These are phyloP conservation scores for Irpex sp. DNA, from an alignment of 1,284 basidiomycete genomes.

Conservation along the genomic window DNA sequence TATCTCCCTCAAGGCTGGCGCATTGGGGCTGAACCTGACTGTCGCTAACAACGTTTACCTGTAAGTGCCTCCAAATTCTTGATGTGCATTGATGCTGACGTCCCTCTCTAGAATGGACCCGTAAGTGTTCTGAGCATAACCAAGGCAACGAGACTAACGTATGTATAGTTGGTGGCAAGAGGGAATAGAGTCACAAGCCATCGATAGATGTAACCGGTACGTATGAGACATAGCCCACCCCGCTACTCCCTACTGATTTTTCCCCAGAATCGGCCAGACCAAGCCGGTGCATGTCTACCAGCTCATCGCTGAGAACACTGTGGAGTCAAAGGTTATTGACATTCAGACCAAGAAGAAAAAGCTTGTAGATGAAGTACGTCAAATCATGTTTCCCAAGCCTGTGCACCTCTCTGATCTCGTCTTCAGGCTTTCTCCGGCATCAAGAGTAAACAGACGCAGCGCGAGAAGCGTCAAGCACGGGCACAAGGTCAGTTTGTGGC, in stretches of 20 bases:
- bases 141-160: conserved; percentile 9
- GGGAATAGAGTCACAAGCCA: conserved; percentile 83
- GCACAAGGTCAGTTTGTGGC: conserved; percentile 50
- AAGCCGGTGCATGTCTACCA: conserved; percentile 83
- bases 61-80: conserved; percentile 38
- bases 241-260: neutral
- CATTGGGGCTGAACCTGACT: conserved; percentile 83
- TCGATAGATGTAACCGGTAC: conserved; percentile 71
- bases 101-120: conserved; percentile 68
- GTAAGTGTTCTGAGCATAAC: conserved; percentile 37
- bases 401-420: conserved; percentile 3
- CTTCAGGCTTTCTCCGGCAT: conserved; percentile 73
- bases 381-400: no score
- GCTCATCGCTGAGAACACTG: conserved; percentile 81
- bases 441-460: conserved; percentile 61
- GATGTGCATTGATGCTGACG: conserved; percentile 6
- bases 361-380: conserved; percentile 60
- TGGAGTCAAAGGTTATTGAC: conserved; percentile 80
- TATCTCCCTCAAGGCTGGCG: conserved; percentile 80
- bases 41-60: conserved; percentile 88
- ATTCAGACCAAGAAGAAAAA: conserved; percentile 79
- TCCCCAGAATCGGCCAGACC: conserved; percentile 68
- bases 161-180: conserved; percentile 65
- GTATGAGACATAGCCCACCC: conserved; percentile 13
- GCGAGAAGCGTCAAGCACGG: conserved; percentile 68